Evolutionary conservation across 2,329 filamentous ascomycete genomes (phyloP), one percentile per base, ranked within the genome.

Genomic region (Colletotrichum cordylinicola): DNA sequence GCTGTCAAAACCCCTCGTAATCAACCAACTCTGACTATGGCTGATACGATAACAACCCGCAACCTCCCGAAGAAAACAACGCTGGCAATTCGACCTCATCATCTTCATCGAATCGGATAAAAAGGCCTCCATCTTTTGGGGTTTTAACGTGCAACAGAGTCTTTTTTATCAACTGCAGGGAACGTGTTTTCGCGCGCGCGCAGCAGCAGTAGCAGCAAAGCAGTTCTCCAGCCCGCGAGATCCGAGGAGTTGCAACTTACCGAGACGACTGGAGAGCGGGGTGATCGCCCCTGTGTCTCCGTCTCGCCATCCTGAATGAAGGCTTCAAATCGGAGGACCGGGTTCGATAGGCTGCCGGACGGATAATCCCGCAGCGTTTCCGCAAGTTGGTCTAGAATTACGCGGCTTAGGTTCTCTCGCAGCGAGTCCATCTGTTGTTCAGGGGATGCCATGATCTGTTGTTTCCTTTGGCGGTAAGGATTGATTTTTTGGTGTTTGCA

Each of bases 301-400:
- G 72, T 70, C 52, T 77, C 70, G 39, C 76, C 76, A 31, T 77
- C 76, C 58, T 77, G 76, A 31, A 77, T 76, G 37, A 77, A 77
- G 18, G 76, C 76, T 55, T 77, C 76, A 29, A 77, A 76, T 43
- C 76, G 74, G 18, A 77, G 67, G 24, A 77, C 76, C 6, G 76
- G 76, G 60, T 77, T 77, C 35, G 67, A 43, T n/a, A 77, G 70
- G 62, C 66, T 77, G 13, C 74, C 74, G 33, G 76, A 70, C 13
- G 74, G 71, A 76, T 76, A 77, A 70, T 77, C 74, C 67, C 72
- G 67, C 56, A 77, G 33, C 5, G 76, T 74, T 67, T 77, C 75
- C 24, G 75, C 65, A 60, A 77, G 70, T 48, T 77, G 76, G 18
- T 77, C 76, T 43, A 77, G 60, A 65, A 77, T 77, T 16, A 77